Evolutionary conservation across 768 basidiomycete genomes (phyloP), one percentile per base, ranked within the genome.

Genomic region (Pisolithus microcarpus): DNA sequence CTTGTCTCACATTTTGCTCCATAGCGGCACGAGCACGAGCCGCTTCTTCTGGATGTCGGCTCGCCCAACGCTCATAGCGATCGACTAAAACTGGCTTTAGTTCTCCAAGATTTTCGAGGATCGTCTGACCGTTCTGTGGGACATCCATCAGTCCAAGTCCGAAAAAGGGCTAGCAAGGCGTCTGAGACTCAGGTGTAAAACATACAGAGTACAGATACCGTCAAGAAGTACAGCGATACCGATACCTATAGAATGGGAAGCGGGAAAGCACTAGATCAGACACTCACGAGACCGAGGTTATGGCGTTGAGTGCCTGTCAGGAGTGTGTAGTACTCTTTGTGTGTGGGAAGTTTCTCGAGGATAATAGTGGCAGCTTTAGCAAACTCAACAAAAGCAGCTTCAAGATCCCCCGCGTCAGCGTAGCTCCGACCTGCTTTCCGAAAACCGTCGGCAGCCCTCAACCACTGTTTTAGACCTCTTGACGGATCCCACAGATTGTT

Each of bases 351-450:
- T 56, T 79, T 83, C 70, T 91, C 87, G 10, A 88, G 76, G 5
- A 89, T 85, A 51, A 91, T 70, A 1, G 85, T 87, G 0, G 87
- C 87, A 8, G 87, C 85, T 53, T 74, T 79, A 3, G 87, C 87
- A 46, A 78, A 80, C 54, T 80, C 74, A 16, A 90, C 72, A 64
- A 89, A 91, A 1, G 83, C 85, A n/a, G 66, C 70, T 62, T 90
- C 85, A 44, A 82, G 69, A 62, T 91, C 81, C 1, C 76, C 75
- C 18, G 70, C 67, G 34, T 74, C 71, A 1, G 67, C 65, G 57
- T 68, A 69, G 21, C 68, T 68, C 54, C 75, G 78, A 26, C 77
- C 85, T 18, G 74, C 74, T 58, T 75, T 76, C 47, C 84, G 74
- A 50, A 80, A 76, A 54, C 70, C 73, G 69, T 87, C 84, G 8